Base-by-base conservation (phyloP, 805 yeast genomes). In the Ogataea trehaloabstinens region DNA sequence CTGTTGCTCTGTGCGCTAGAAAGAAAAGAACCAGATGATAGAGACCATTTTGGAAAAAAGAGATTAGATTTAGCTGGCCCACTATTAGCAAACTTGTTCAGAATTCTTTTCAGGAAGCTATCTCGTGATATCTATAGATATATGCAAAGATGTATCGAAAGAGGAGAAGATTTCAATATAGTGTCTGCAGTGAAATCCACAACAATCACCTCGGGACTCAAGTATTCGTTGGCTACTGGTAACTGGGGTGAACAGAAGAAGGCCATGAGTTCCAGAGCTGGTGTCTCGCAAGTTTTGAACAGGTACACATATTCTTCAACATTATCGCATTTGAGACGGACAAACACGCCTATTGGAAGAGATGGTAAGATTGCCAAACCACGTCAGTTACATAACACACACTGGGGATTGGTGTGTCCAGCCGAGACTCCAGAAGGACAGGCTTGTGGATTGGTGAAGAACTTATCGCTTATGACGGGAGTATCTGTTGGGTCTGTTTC, bases 211-310 rank as follows among this genome's bases (percentile, higher is more conserved):
- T 91, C 95, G 45, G 99, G 99, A 62, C 77, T 93, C 66, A 86
- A 95, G 62, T 93, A 93, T 67, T 93, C 99, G 28, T 74, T 93
- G 58, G 99, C 99, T 38, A 93, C 99, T 12, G 99, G 99, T 74
- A 93, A 93, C 71, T 93, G 99, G 99, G 99, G 99, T 71, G 99
- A 93, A 67, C 99, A 93, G 65, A 91, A 90, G 82, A 93, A 93
- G 66, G 97, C 98, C 11, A 93, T 93, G 99, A 82, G 93, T 45
- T 82, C 97, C 15, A 83, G 96, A 65, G 99, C 99, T 5, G 99
- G 99, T 78, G 99, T 95, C 33, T 91, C 98, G 19, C 99, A 93
- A 73, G 99, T 93, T 51, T 76, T 93, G 66, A 93, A 93, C 66
- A 80, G 99, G 70, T 93, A 93, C 68, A 93, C 99, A 5, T 93